Evolutionary conservation across 805 yeast genomes (phyloP).

Genomic region (Ogataea haglerorum): DNA sequence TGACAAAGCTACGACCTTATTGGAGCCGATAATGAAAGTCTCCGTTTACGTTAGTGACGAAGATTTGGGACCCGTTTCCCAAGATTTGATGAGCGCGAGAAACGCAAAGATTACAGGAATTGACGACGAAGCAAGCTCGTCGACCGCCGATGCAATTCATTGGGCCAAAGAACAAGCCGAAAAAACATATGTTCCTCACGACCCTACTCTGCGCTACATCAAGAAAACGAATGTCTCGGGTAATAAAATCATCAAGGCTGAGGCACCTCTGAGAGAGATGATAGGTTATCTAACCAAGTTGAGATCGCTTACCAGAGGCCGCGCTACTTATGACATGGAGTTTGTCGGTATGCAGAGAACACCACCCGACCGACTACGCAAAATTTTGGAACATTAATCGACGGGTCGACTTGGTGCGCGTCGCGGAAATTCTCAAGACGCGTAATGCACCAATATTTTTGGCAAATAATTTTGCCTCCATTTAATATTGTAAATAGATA

Average conservation of each 20-base stretch:
- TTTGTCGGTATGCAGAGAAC: conserved; percentile 71
- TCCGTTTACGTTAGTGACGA: conserved; percentile 63
- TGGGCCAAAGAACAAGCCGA: conserved; percentile 59
- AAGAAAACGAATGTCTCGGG: conserved; percentile 25
- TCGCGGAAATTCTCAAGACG: conserved; percentile 5
- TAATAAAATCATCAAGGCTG: conserved; percentile 65
- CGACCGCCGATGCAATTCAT: conserved; percentile 33
- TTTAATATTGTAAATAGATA: conserved; percentile 4
- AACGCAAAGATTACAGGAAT: conserved; percentile 71
- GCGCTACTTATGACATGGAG: conserved; percentile 79
- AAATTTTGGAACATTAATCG: conserved; percentile 28
- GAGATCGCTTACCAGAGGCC: conserved; percentile 84
- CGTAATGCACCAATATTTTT: conserved; percentile 9
- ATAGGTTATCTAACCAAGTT: conserved; percentile 78
- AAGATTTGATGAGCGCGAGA: conserved; percentile 76
- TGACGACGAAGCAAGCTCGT: conserved; percentile 50
- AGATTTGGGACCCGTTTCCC: conserved; percentile 77
- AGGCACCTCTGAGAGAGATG: conserved; percentile 86
- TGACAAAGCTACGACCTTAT: conserved; percentile 43
- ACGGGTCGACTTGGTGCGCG: conserved; percentile 7
- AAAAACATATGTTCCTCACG: conserved; percentile 69
- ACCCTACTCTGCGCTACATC: conserved; percentile 50
- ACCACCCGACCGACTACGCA: conserved; percentile 45
- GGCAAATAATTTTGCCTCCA: conserved; percentile 10
- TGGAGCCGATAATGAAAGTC: conserved; percentile 89